Conservation (phyloP, 208 protist genomes). For the Naegleria lovaniensis region DNA sequence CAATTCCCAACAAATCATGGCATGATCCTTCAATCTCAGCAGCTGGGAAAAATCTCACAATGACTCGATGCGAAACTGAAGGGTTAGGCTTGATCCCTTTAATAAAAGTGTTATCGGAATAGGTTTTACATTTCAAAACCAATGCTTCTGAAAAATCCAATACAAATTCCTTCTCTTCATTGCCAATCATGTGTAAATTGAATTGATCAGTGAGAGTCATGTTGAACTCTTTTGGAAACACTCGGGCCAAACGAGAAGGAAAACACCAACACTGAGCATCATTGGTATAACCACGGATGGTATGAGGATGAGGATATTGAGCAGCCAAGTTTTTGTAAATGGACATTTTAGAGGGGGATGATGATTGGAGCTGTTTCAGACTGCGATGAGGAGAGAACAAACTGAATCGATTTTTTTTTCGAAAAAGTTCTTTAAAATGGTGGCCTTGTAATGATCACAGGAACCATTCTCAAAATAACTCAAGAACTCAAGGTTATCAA, state of each 20-base stretch:
- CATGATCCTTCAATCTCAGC: background rate
- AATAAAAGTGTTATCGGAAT: background rate
- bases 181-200: background rate
- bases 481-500: too few species aligned
- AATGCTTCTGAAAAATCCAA: background rate
- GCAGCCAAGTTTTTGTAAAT: background rate
- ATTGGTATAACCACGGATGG: background rate
- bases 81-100: background rate
- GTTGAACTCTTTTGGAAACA: background rate
- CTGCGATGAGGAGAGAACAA: too few species aligned
- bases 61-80: background rate
- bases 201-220: background rate
- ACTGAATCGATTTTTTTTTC: too few species aligned
- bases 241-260: background rate
- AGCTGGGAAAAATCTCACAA: background rate
- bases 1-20: too few species aligned
- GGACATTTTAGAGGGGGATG: too few species aligned
- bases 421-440: too few species aligned
- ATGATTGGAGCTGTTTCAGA: too few species aligned
- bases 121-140: background rate
- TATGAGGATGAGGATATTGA: background rate
- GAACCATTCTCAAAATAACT: too few species aligned
- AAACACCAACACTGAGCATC: background rate
- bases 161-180: background rate
- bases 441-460: too few species aligned